Evolutionary conservation across 129 eudicot species (phyloP).

Genomic region (Pulicaria dysenterica): DNA sequence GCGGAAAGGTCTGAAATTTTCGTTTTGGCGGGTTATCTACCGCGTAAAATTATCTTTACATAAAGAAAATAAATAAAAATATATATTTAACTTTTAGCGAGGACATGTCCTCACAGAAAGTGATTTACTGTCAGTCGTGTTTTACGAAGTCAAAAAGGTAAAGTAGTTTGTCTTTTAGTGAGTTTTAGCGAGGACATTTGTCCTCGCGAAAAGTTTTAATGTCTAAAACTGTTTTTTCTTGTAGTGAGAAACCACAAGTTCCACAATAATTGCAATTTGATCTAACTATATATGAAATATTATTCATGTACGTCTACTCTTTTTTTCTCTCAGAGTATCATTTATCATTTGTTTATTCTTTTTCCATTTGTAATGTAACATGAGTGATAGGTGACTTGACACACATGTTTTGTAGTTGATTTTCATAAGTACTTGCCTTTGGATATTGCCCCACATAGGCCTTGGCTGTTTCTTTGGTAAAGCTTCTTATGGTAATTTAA

Average conservation of each 20-base stretch:
- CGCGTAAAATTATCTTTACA: too few species aligned
- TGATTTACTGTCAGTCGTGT: too few species aligned
- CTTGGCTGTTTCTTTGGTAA: conserved; percentile 24
- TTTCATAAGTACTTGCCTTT: conserved; percentile 29
- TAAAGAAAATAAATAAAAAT: too few species aligned
- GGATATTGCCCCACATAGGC: conserved; percentile 35
- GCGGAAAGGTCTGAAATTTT: too few species aligned
- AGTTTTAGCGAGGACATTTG: too few species aligned
- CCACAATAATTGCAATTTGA: neutral
- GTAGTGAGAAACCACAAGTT: neutral
- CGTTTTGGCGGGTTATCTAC: too few species aligned
- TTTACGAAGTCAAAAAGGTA: too few species aligned
- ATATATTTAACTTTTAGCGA: too few species aligned
- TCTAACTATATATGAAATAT: neutral
- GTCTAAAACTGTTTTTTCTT: too few species aligned
- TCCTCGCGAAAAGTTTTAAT: too few species aligned
- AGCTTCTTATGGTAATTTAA: conserved; percentile 7
- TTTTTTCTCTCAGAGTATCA: conserved; percentile 1
- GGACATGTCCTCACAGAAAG: too few species aligned
- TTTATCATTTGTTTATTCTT: conserved; percentile 19
- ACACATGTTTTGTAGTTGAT: conserved; percentile 38
- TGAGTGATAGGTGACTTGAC: conserved; percentile 35
- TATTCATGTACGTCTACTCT: neutral
- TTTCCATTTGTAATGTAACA: conserved; percentile 29
- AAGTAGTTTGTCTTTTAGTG: too few species aligned